Conservation (phyloP, 2,329 filamentous ascomycete genomes). For the Talaromyces sp. region DNA sequence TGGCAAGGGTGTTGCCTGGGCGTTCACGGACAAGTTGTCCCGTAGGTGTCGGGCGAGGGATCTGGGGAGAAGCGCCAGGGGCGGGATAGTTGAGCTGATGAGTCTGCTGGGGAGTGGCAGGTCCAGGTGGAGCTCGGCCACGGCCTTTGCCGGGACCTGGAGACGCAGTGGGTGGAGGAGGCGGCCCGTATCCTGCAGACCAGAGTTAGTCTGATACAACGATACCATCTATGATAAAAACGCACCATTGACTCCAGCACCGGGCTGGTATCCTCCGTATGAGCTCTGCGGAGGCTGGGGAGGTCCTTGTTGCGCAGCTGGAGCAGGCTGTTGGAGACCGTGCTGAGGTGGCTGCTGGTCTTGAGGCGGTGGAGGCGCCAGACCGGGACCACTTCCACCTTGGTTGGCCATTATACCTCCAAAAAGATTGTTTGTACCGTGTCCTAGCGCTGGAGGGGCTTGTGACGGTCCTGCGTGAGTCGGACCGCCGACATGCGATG, state of each 20-base stretch:
- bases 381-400: slow-evolving; percentile 77
- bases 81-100: slow-evolving; percentile 83
- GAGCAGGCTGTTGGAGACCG: slow-evolving; percentile 58
- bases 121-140: slow-evolving; percentile 60
- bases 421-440: slow-evolving; percentile 86
- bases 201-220: slow-evolving; percentile 40
- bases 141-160: slow-evolving; percentile 77
- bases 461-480: slow-evolving; percentile 78
- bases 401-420: slow-evolving; percentile 93
- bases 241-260: slow-evolving; percentile 61
- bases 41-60: slow-evolving; percentile 75
- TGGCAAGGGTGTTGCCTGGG: slow-evolving; percentile 71
- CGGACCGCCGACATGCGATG: slow-evolving; percentile 68
- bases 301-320: slow-evolving; percentile 57
- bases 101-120: slow-evolving; percentile 89
- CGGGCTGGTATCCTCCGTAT: slow-evolving; percentile 68
- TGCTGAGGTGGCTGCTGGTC: slow-evolving; percentile 60
- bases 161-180: slow-evolving; percentile 80
- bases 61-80: slow-evolving; percentile 76
- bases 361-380: slow-evolving; percentile 71
- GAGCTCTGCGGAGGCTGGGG: slow-evolving; percentile 69
- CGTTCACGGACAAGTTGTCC: slow-evolving; percentile 49
- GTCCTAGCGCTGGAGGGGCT: slow-evolving; percentile 79
- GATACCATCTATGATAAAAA: slow-evolving; percentile 19
- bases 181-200: slow-evolving; percentile 66